Base-by-base conservation (phyloP, 257 asterid species). In the Jacaranda mimosifolia region DNA sequence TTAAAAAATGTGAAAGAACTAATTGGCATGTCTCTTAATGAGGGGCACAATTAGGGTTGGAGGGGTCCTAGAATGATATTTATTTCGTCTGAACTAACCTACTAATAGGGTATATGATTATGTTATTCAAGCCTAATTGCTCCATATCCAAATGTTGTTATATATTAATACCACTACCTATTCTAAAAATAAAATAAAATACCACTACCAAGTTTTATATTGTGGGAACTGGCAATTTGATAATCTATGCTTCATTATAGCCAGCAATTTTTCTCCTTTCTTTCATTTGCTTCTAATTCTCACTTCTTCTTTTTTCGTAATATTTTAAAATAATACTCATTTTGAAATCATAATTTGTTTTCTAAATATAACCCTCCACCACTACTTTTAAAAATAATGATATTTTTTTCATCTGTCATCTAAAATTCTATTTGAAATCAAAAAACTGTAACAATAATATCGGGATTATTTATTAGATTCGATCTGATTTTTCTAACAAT, bases 31-130 rank as follows among this genome's bases (percentile, higher is more conserved):
- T 83, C 40, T 73, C 70, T 43, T 17, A 26, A 63, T 58, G 13
- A 60, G 77, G 81, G 84, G 75, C 77, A 32, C 79, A 76, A 32
- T 58, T 42, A 43, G 64, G 32, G 9, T 38, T 32, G 55, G 42
- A 43, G 36, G 17, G 56, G 53, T 19, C 40, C 43, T 14, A 63
- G n/a, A 19, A 32, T 17, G 72, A 72, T 80, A 58, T 19, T 75
- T 57, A 72, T 49, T 72, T 55, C 68, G 69, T 65, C 80, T 68
- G 78, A 81, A 74, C 68, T 78, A 68, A 82, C 75, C 73, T 66
- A 49, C 73, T 52, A 7, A 51, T 69, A 59, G 83, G 75, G 45
- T 39, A 75, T 39, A 75, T 73, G 42, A 75, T 83, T 56, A 63
- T 74, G 78, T 51, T 72, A 18, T 72, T 15, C 58, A 69, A 46